Conservation (phyloP, 2,329 filamentous ascomycete genomes). For the Claviceps africana region DNA sequence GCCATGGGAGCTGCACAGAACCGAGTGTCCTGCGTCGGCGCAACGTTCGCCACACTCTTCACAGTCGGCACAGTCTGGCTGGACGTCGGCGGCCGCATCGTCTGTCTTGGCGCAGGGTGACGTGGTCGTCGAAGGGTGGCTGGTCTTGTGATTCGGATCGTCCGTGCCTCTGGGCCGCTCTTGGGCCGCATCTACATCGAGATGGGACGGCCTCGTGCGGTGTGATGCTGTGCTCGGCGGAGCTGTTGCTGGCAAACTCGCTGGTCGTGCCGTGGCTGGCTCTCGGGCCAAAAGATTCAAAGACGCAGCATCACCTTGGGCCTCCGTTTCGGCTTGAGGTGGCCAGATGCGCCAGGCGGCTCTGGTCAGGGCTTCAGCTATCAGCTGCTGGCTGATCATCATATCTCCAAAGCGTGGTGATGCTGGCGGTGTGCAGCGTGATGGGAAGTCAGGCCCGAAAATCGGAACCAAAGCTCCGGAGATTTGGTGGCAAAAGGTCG, state of each 20-base stretch:
- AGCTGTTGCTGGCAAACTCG: background rate
- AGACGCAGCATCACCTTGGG: background rate
- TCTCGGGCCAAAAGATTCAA: background rate
- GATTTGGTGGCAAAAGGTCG: constrained; percentile 79
- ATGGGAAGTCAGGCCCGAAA: constrained; percentile 72
- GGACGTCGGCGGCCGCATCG: background rate
- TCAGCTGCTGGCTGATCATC: constrained; percentile 46
- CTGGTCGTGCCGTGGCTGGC: background rate
- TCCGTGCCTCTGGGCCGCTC: background rate
- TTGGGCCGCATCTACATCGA: background rate
- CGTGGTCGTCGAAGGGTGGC: background rate
- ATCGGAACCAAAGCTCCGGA: constrained; percentile 77
- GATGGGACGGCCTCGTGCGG: background rate
- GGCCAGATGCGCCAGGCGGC: constrained; percentile 14
- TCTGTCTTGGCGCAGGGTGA: background rate
- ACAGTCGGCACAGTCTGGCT: background rate
- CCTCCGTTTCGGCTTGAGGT: background rate
- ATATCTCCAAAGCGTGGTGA: constrained; percentile 51
- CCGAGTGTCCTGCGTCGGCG: background rate
- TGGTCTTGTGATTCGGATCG: background rate
- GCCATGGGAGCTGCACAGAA: background rate
- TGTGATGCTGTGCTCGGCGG: background rate
- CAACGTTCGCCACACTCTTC: background rate
- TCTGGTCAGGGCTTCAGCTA: constrained; percentile 37
- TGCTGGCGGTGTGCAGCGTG: constrained; percentile 51